A percentile compares a stretch with the other conserved stretches of the same genome.
Evolutionary conservation across 352 stramenopile species (phyloP).

Genomic region (Phytophthora rubi): DNA sequence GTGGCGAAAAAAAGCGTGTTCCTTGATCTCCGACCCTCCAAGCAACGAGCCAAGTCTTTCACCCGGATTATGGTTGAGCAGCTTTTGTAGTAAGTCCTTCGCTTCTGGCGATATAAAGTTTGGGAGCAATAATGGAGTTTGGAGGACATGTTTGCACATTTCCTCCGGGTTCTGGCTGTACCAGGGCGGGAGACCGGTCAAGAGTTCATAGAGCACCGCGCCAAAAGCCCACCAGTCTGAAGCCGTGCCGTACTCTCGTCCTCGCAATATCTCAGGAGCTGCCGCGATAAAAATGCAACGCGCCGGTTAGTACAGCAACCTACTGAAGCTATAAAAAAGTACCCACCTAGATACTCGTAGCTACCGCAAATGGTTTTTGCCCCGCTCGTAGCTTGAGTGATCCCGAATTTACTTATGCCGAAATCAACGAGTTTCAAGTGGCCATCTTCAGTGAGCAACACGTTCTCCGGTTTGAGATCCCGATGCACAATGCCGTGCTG

Average conservation of each 20-base stretch:
- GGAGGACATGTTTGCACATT: constrained; percentile 63
- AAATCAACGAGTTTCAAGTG: constrained; percentile 87
- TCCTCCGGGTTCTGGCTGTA: constrained; percentile 64
- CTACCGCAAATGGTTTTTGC: constrained; percentile 77
- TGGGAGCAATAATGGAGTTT: constrained; percentile 61
- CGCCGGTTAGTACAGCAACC: background rate
- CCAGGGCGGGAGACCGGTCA: constrained; percentile 80
- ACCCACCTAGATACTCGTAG: constrained; percentile 82
- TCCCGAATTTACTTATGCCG: constrained; percentile 84
- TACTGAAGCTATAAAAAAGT: background rate
- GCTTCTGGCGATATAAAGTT: constrained; percentile 58
- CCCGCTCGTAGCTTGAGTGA: constrained; percentile 65
- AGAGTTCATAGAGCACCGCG: constrained; percentile 77
- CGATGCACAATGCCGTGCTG: constrained; percentile 85
- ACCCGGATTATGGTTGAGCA: constrained; percentile 56
- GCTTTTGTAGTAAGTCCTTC: constrained; percentile 49
- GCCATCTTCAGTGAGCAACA: constrained; percentile 66
- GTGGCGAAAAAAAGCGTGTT: constrained; percentile 66
- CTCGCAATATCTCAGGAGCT: constrained; percentile 76
- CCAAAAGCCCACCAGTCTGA: constrained; percentile 87
- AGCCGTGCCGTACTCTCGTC: constrained; percentile 73
- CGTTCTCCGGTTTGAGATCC: constrained; percentile 85
- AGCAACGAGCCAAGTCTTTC: constrained; percentile 57
- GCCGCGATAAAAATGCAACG: background rate
- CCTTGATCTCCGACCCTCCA: constrained; percentile 62